Base-by-base conservation (phyloP, 2,329 filamentous ascomycete species). In the Trichoderma sp. region DNA sequence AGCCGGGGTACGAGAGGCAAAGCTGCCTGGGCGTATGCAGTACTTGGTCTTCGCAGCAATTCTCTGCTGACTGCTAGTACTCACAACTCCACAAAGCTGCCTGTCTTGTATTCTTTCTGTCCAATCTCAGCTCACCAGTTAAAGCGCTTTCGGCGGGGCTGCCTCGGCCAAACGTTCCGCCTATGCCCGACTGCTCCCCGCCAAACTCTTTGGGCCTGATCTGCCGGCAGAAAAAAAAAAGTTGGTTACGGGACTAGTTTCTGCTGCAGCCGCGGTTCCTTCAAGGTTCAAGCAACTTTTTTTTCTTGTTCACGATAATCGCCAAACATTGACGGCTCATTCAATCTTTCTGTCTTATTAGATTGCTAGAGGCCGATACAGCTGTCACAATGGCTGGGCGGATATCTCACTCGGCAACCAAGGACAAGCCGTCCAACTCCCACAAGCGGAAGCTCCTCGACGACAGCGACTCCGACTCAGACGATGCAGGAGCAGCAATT, bases 361-460 rank as follows among this genome's bases (percentile, higher is more conserved):
- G 26, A 24, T 12, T 9, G 2, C 19, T 47, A 28, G 6, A 15
- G 9, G 41, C 19, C 26, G 64, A 41, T 34, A 72, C 70, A 69
- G 66, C 63, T 45, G 51, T 66, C n/a, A 63, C n/a, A 56, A 34
- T 39, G 47, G 66, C 50, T 60, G 68, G 71, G 67, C 69, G 67
- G 64, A 41, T 17, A 50, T 30, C 30, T 4, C 28, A 28, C 7
- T 48, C 65, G 43, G 55, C 50, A 26, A 41, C 47, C 9, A 45
- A 60, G 21, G 55, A 45, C 55, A 69, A 71, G 10, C 66, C 71
- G 61, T 51, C 48, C 14, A 78, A 77, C 67, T 75, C 75, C 43
- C 68, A 72, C 61, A 84, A 82, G 74, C 80, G 81, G 71, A 77
- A 74, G 34, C 76, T 88, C 39, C 81, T 89, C 56, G 85, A 87